Base-by-base conservation (phyloP, 179 eudicot species). In the Carnegiea gigantea region DNA sequence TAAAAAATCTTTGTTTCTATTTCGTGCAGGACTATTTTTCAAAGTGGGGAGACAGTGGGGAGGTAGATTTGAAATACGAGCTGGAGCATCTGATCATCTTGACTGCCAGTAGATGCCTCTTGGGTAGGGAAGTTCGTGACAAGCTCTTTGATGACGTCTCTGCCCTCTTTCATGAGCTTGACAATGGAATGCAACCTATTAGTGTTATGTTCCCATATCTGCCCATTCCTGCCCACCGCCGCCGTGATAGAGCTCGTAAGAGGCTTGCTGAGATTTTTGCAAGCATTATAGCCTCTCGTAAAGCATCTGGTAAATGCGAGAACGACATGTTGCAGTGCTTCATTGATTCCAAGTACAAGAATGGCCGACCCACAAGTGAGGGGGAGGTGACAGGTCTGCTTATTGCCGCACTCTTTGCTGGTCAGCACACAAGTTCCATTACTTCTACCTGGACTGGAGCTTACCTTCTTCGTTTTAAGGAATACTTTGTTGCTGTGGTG, bases 361-460 rank as follows among this genome's bases (percentile, higher is more conserved):
- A 92, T 77, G 98, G 98, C 15, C 92, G 97, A 17, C 83, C 86
- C 26, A 93, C 97, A 54, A 92, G 95, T 0, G 93, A 95, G 73
- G 75, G 79, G 44, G 98, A 95, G 87, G 92, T 95, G 78, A 92
- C 98, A 6, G 97, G 98, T 59, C 81, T 95, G 77, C 96, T 95
- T 24, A 95, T 95, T 73, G 98, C 97, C 67, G 95, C 98, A 36
- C 89, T 93, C 44, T 95, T 95, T 80, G 98, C 97, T 8, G 98
- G 98, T 75, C 97, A 95, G 82, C 98, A 93, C 81, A 95, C 98
- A 0, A 95, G 98, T 60, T 93, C 97, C 70, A 95, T 95, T 79
- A 95, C 98, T 49, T 95, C 97, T 73, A 90, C 92, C 23, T 95
- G 98, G 98, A 90, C 97, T 0, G 98, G 97, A 23, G 96, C 97